Evolutionary conservation across 2,329 filamentous ascomycete species (phyloP), one percentile per base, ranked within the genome.

Genomic region (Calonectria pauciramosa): DNA sequence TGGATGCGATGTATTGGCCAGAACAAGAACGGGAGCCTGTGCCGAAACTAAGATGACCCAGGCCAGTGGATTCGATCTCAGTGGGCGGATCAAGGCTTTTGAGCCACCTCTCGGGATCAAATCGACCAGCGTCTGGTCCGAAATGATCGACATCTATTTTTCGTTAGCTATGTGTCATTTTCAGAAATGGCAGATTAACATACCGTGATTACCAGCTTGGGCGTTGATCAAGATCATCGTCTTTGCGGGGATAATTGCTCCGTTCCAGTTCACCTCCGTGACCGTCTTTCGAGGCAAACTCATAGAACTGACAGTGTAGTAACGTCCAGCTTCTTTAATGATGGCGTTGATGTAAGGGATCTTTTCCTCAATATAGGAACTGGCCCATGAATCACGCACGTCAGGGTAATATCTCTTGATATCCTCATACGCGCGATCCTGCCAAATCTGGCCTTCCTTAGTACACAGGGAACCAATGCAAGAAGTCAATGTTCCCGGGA

Each of bases 161-260:
- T 68, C 28, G 26, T 78, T 16, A 81, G 69, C 20, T 28, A 18
- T 20, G 5, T 38, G 4, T 11, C 13, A 26, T 14, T 26, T 23
- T 9, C 2, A 13, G 10, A 9, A 16, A 65, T 7, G 9, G 16
- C 3, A 38, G 23, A 7, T 20, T 2, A 10, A 28, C 83, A 74
- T 80, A 88, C 86, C 87, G 70, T 90, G 89, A 75, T 90, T 90
- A 0, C 86, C 89, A 28, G 89, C 89, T 77, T 90, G 89, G 1
- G 89, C 88, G 76, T 91, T 90, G 77, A 90, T 88, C 68, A 90
- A 82, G 1, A 90, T 85, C 88, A 90, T 90, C 0, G 88, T 90
- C 71, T 88, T 87, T 3, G 86, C 83, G 0, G 89, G 89, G 54
- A 90, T 90, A 9, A 85, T 84, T 0, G 88, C 88, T 0, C 88